Percentiles rank a stretch among this genome's conserved stretches.
phyloP scores from a whole-genome alignment of 192 early-diverging fungal genomes.

The Mortierella hygrophila region DNA sequence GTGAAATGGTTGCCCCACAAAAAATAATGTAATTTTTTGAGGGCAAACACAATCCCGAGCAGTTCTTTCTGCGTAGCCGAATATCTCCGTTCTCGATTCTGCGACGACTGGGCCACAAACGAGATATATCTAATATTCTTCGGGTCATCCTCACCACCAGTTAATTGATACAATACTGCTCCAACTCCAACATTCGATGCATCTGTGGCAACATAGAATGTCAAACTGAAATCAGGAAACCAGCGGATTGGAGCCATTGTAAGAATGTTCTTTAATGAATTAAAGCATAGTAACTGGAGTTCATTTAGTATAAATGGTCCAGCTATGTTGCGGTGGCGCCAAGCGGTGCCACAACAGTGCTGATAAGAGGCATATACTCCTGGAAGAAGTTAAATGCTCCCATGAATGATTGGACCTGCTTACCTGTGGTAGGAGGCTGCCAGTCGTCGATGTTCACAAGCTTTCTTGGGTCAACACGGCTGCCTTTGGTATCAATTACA shows the following conservation, averaged over 20 bases:
- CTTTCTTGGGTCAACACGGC: too few relatives aligned
- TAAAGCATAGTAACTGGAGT: not conserved
- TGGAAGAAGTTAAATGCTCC: constrained; percentile 38
- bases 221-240: constrained; percentile 25
- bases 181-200: constrained; percentile 51
- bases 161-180: constrained; percentile 37
- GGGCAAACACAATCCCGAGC: constrained; percentile 22
- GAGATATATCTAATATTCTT: constrained; percentile 37
- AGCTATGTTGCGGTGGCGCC: constrained; percentile 14
- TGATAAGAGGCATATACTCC: constrained; percentile 24
- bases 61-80: constrained; percentile 49
- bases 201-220: constrained; percentile 50
- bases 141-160: constrained; percentile 13
- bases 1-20: constrained; percentile 12
- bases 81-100: constrained; percentile 39
- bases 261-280: constrained; percentile 29
- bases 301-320: constrained; percentile 1
- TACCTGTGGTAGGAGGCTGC: constrained; percentile 20
- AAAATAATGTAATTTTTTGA: constrained; percentile 12
- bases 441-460: constrained; percentile 14
- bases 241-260: not conserved
- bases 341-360: constrained; percentile 15
- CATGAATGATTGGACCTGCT: constrained; percentile 29
- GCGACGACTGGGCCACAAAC: constrained; percentile 43
- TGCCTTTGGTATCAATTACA: too few relatives aligned